These are phyloP conservation scores for Beauveria asiatica DNA, from an alignment of 2,329 filamentous ascomycete genomes.

Conservation along the genomic window DNA sequence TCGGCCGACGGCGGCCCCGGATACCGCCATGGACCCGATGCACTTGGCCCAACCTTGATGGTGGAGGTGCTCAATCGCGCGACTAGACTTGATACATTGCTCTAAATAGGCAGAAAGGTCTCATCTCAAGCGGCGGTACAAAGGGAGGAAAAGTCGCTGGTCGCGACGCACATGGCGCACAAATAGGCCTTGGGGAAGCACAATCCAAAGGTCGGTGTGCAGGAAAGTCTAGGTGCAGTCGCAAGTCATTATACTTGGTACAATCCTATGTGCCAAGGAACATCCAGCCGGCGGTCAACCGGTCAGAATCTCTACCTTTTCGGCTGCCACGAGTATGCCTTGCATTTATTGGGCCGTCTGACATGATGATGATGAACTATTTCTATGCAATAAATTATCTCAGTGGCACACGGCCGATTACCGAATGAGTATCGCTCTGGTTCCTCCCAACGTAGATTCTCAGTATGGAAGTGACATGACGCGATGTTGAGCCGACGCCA, in stretches of 20 bases:
- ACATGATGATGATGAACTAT: neutral
- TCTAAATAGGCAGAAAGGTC: neutral
- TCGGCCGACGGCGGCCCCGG: constrained; percentile 21
- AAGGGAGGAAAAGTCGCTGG: neutral
- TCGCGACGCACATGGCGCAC: neutral
- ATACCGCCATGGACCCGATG: constrained; percentile 17
- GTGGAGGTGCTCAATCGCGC: neutral
- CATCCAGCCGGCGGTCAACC: neutral
- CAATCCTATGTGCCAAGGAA: neutral
- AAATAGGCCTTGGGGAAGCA: neutral
- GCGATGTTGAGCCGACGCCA: neutral
- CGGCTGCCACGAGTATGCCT: neutral
- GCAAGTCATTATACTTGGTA: neutral
- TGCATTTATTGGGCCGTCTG: neutral
- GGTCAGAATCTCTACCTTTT: neutral
- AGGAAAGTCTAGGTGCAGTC: neutral
- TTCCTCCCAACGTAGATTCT: neutral
- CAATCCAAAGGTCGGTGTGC: neutral
- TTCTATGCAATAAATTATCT: neutral
- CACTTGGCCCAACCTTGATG: neutral
- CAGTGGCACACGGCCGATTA: no score
- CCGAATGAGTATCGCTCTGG: neutral
- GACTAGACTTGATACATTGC: neutral
- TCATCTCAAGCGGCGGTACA: neutral
- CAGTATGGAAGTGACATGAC: neutral